Percentiles rank a stretch among this genome's conserved stretches.
phyloP scores from a whole-genome alignment of 331 rosid species.

The Malus hybrid region DNA sequence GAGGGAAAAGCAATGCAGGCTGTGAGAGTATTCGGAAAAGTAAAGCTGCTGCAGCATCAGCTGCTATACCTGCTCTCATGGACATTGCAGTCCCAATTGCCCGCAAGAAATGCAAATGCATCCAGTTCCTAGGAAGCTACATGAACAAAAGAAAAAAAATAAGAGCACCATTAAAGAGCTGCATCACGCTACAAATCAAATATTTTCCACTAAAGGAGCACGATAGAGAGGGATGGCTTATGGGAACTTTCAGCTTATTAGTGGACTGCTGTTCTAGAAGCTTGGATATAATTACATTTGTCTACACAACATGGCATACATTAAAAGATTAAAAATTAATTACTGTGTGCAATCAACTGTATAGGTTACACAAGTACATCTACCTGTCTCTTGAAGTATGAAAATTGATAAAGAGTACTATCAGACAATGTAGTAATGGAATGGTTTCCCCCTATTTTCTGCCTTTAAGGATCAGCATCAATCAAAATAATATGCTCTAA shows the following conservation, averaged over 20 bases:
- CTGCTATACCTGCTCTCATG: constrained; percentile 91
- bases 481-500: neutral
- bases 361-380: neutral
- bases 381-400: neutral
- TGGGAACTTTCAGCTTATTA: neutral
- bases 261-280: neutral
- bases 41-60: constrained; percentile 95
- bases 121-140: constrained; percentile 96
- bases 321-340: neutral
- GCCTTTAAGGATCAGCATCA: neutral
- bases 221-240: neutral
- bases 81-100: constrained; percentile 98
- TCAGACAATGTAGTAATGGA: neutral
- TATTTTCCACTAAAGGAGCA: neutral
- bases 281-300: neutral
- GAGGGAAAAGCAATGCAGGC: constrained; percentile 92
- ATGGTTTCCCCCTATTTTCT: neutral
- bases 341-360: neutral
- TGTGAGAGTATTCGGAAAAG: constrained; percentile 91
- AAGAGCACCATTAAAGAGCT: neutral
- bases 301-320: neutral
- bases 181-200: neutral
- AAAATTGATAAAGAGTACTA: neutral
- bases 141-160: constrained; percentile 5
- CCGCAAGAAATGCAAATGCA: constrained; percentile 95